Evolutionary conservation across 257 asterid genomes (phyloP).

Genomic region (Cordia subcordata): DNA sequence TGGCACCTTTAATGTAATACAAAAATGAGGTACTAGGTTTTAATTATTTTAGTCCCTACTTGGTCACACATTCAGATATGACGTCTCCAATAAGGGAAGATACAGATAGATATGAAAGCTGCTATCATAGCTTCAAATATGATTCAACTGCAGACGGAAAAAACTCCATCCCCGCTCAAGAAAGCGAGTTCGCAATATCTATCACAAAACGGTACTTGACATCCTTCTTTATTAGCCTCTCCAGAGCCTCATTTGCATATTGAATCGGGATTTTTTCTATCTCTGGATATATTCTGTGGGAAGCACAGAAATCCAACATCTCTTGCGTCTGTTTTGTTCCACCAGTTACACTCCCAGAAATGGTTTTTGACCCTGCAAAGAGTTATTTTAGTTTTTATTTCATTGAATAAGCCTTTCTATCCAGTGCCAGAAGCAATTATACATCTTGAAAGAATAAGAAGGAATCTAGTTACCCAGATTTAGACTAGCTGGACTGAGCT

Average conservation of each 20-base stretch:
- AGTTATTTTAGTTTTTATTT: neutral
- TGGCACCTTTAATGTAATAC: too few species aligned
- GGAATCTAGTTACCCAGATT: conserved; percentile 32
- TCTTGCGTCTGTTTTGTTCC: conserved; percentile 78
- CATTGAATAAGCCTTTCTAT: neutral
- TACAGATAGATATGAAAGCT: too few species aligned
- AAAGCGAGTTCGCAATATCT: conserved; percentile 70
- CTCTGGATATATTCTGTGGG: conserved; percentile 76
- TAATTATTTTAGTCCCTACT: too few species aligned
- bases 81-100: too few species aligned
- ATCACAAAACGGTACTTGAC: conserved; percentile 87
- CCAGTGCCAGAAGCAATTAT: neutral
- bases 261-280: conserved; percentile 66
- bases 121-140: too few species aligned
- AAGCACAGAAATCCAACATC: conserved; percentile 84
- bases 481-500: conserved; percentile 46
- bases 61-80: too few species aligned
- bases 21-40: too few species aligned
- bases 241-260: conserved; percentile 68
- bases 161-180: conserved; percentile 16
- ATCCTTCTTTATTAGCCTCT: conserved; percentile 74
- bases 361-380: conserved; percentile 46
- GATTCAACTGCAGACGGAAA: neutral
- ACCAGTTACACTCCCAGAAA: conserved; percentile 74
- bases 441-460: neutral